Conservation (phyloP, 768 basidiomycete genomes). For the Lactarius sp. region DNA sequence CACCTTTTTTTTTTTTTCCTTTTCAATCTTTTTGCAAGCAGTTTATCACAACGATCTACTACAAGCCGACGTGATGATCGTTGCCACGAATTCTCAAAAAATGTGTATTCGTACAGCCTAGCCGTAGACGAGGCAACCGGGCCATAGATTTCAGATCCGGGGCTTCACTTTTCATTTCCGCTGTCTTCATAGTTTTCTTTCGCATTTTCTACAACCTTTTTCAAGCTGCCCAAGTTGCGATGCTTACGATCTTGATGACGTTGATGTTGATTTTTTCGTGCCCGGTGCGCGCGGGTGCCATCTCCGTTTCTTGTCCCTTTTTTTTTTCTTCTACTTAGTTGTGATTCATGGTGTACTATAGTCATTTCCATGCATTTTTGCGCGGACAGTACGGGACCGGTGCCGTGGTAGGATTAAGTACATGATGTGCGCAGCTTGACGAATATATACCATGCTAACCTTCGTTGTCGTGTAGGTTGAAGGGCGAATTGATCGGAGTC, state of each 20-base stretch:
- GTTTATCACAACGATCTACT: conserved; percentile 85
- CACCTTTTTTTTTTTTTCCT: background rate
- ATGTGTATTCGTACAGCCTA: conserved; percentile 17
- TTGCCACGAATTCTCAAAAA: background rate
- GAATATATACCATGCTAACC: conserved; percentile 21
- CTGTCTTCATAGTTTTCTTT: conserved; percentile 7
- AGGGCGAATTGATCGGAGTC: too few species aligned
- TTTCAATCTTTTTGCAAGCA: conserved; percentile 29
- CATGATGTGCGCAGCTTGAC: conserved; percentile 9
- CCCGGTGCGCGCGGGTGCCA: conserved; percentile 18
- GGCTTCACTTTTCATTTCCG: conserved; percentile 8
- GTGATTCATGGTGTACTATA: conserved; percentile 23
- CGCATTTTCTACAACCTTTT: background rate
- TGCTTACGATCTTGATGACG: conserved; percentile 24
- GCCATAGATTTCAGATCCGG: conserved; percentile 14
- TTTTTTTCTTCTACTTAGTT: background rate
- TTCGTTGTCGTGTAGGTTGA: background rate
- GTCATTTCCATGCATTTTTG: conserved; percentile 20
- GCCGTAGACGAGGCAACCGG: conserved; percentile 18
- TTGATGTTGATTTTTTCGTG: conserved; percentile 18
- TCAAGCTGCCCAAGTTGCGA: conserved; percentile 5
- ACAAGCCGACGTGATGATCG: conserved; percentile 53
- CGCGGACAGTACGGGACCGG: conserved; percentile 13
- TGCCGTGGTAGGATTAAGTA: conserved; percentile 4
- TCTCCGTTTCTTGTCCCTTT: background rate